Conservation (phyloP, 2,329 filamentous ascomycete genomes). For the Fusarium circinatum region DNA sequence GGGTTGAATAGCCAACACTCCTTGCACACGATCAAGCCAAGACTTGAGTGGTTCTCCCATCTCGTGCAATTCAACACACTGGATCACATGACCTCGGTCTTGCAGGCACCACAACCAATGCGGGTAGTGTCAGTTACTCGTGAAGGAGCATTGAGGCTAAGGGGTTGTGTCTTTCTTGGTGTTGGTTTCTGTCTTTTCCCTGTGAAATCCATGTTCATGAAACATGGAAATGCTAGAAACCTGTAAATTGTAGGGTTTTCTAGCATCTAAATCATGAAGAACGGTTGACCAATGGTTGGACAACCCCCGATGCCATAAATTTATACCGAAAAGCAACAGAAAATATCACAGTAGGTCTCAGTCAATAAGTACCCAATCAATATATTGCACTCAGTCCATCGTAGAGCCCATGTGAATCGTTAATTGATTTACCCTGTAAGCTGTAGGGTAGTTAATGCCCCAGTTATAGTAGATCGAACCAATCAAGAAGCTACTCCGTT, state of each 20-base stretch:
- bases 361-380: neutral
- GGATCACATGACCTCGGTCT: neutral
- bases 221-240: accelerated
- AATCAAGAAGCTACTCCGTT: constrained; percentile 4
- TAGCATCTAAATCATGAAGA: too few species aligned
- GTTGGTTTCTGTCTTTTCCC: neutral
- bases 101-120: neutral
- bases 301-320: too few species aligned
- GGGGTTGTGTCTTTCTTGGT: neutral
- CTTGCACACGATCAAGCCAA: neutral
- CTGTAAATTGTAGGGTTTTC: too few species aligned
- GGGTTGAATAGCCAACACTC: neutral
- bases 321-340: accelerated
- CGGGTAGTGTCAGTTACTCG: neutral
- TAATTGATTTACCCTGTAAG: neutral
- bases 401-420: neutral
- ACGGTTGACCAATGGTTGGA: too few species aligned
- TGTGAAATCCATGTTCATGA: accelerated
- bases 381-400: too few species aligned
- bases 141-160: neutral
- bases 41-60: neutral
- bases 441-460: neutral
- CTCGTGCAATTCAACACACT: neutral
- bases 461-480: neutral
- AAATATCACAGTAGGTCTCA: neutral